A percentile compares a stretch with the other conserved stretches of the same genome.
Conservation (phyloP, 2,329 filamentous ascomycete genomes). For the Diaporthe helianthi region DNA sequence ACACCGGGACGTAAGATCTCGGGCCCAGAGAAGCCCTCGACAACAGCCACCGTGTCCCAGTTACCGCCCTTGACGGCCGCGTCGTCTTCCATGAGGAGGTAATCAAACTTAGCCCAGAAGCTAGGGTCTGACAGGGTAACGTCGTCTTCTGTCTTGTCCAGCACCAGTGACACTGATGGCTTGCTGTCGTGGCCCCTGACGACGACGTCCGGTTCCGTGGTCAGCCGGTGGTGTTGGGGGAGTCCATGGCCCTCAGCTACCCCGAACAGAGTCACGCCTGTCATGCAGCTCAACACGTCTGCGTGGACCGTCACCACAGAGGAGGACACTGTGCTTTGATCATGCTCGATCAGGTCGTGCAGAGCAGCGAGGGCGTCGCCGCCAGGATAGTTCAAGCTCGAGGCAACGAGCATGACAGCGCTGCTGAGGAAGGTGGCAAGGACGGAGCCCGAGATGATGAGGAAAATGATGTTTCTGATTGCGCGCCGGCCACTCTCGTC, state of each 20-base stretch:
- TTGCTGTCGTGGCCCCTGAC: constrained; percentile 9
- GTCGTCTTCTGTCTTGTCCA: constrained; percentile 70
- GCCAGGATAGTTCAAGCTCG: constrained; percentile 92
- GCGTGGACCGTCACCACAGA: constrained; percentile 61
- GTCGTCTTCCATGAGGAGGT: constrained; percentile 64
- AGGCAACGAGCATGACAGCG: constrained; percentile 74
- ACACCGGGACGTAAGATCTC: constrained; percentile 61
- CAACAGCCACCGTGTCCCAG: constrained; percentile 64
- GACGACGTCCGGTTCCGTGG: constrained; percentile 38
- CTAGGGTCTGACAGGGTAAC: constrained; percentile 50
- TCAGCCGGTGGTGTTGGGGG: constrained; percentile 39
- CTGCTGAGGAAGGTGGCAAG: constrained; percentile 68
- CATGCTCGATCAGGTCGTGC: constrained; percentile 47
- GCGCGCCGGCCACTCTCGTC: constrained; percentile 53
- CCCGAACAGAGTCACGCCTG: constrained; percentile 71
- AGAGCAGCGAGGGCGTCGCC: constrained; percentile 75
- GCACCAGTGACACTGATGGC: constrained; percentile 41
- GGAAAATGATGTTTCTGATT: constrained; percentile 50
- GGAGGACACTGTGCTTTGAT: constrained; percentile 40
- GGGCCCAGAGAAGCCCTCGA: constrained; percentile 65
- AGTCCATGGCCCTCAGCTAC: constrained; percentile 49
- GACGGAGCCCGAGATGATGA: constrained; percentile 61
- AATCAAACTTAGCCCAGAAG: constrained; percentile 72
- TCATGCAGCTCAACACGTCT: constrained; percentile 74
- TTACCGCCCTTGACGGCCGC: constrained; percentile 52